Evolutionary conservation across 2,329 filamentous ascomycete genomes (phyloP).

Genomic region (Fusarium abutilonis): DNA sequence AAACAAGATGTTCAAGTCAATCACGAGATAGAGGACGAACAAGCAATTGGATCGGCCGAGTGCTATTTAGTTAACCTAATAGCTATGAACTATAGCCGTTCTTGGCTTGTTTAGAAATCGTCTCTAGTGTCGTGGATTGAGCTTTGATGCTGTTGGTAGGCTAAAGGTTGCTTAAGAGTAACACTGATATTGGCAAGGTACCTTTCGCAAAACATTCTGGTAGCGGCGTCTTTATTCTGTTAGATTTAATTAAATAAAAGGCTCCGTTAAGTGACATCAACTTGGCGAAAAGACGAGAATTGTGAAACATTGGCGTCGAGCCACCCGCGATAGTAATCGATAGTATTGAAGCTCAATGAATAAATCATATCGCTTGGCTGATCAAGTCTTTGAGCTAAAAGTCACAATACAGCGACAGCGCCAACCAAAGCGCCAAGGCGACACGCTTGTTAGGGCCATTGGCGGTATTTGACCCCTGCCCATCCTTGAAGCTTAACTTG

Average conservation of each 20-base stretch:
- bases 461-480: slow-evolving; percentile 29
- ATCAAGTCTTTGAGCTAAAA: slow-evolving; percentile 23
- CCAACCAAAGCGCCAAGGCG: slow-evolving; percentile 38
- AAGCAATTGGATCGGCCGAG: slow-evolving; percentile 19
- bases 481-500: slow-evolving; percentile 34
- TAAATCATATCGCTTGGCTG: neutral
- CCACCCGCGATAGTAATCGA: slow-evolving; percentile 12
- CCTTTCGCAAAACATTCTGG: neutral
- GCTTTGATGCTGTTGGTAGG: slow-evolving; percentile 5
- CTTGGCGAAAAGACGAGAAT: slow-evolving; percentile 1
- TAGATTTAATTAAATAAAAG: neutral
- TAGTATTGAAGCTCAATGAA: slow-evolving; percentile 3
- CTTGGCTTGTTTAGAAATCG: neutral
- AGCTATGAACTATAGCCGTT: no score
- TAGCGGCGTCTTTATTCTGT: slow-evolving; percentile 4
- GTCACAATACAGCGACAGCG: slow-evolving; percentile 8
- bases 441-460: slow-evolving; percentile 28
- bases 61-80: neutral
- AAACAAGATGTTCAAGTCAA: neutral
- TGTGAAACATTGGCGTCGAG: slow-evolving; percentile 35
- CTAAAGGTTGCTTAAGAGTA: slow-evolving; percentile 17
- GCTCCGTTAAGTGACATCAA: slow-evolving; percentile 2
- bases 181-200: slow-evolving; percentile 36
- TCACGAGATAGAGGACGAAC: slow-evolving; percentile 1
- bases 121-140: slow-evolving; percentile 16